phyloP scores from a whole-genome alignment of 2,329 filamentous ascomycete genomes.

The Colletotrichum tamarilloi region DNA sequence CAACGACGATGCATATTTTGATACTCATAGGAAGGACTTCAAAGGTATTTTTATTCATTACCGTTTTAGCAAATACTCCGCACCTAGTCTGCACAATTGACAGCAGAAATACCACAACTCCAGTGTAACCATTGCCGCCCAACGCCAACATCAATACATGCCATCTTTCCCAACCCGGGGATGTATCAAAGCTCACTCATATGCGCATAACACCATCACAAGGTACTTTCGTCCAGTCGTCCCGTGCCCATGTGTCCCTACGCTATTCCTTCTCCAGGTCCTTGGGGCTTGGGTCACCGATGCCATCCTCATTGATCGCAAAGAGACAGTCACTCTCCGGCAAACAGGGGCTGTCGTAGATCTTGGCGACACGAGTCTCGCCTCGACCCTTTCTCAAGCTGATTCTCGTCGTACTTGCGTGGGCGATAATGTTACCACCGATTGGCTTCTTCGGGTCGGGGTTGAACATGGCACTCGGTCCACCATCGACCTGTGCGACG shows the following conservation, averaged over 20 bases:
- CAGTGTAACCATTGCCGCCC: neutral
- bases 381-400: slow-evolving; percentile 95
- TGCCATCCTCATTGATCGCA: slow-evolving; percentile 96
- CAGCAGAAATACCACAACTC: slow-evolving; percentile 23
- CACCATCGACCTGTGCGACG: slow-evolving; percentile 96
- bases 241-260: neutral
- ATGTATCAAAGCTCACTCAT: slow-evolving; percentile 19
- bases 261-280: slow-evolving; percentile 85
- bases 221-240: neutral
- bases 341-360: slow-evolving; percentile 97
- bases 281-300: slow-evolving; percentile 95
- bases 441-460: slow-evolving; percentile 99
- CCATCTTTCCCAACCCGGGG: slow-evolving; percentile 14
- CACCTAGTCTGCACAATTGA: neutral
- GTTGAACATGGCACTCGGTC: slow-evolving; percentile 98
- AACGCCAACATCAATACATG: slow-evolving; percentile 48
- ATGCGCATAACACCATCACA: slow-evolving; percentile 17
- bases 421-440: slow-evolving; percentile 98
- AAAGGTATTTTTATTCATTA: neutral
- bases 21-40: neutral
- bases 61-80: slow-evolving; percentile 3
- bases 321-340: slow-evolving; percentile 97
- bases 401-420: slow-evolving; percentile 93
- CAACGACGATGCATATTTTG: neutral
- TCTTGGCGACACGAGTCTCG: slow-evolving; percentile 98